phyloP scores from a whole-genome alignment of 2,329 filamentous ascomycete species.

The Purpureocillium lavendulum region DNA sequence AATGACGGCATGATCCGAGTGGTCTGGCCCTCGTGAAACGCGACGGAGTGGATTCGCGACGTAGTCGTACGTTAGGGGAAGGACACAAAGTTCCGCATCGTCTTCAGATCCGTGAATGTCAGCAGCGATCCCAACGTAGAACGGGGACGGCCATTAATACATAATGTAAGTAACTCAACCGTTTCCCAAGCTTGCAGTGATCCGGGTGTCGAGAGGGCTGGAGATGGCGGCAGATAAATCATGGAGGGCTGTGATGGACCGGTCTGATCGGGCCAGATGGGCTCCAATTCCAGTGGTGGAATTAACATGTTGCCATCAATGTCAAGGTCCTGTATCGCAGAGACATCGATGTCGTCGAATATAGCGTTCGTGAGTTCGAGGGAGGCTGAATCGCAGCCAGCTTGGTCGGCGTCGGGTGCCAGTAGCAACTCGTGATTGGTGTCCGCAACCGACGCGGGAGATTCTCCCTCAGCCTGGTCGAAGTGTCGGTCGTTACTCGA shows the following conservation, averaged over 20 bases:
- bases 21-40: conserved; percentile 1
- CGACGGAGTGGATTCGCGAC: conserved; percentile 4
- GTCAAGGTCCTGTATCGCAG: no score
- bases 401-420: no score
- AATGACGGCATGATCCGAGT: conserved; percentile 1
- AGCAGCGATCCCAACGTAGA: neutral
- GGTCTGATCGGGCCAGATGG: neutral
- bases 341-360: no score
- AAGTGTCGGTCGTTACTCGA: no score
- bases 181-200: neutral
- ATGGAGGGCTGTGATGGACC: neutral
- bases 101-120: neutral
- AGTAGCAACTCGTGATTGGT: no score
- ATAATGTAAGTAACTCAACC: conserved; percentile 4
- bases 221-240: neutral
- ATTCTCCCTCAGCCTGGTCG: no score
- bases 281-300: neutral
- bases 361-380: no score
- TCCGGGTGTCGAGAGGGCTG: neutral
- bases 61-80: conserved; percentile 5
- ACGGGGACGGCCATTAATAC: neutral
- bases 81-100: conserved; percentile 4
- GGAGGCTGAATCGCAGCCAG: no score
- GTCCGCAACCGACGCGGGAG: no score
- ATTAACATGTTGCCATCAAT: neutral